Percentiles rank a stretch among this genome's conserved stretches.
Evolutionary conservation across 306 rosid species (phyloP).

Genomic region (Astragalus membranaceus): DNA sequence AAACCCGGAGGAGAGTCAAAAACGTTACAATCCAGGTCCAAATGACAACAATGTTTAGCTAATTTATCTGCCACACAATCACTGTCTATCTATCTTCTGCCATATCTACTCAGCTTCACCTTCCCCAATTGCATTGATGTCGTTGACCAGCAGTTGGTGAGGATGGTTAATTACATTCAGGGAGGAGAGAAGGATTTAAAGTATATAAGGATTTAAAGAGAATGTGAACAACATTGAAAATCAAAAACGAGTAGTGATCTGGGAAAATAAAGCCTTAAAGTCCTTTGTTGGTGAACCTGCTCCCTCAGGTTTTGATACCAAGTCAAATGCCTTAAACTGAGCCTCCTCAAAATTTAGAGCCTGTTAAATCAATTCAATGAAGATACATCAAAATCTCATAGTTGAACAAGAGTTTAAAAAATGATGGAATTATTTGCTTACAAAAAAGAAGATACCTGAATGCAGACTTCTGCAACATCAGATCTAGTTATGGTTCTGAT

Average conservation of each 20-base stretch:
- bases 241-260: conserved; percentile 57
- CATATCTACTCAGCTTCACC: too few species aligned
- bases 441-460: conserved; percentile 53
- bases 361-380: conserved; percentile 34
- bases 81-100: too few species aligned
- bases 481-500: conserved; percentile 71
- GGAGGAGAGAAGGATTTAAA: not conserved
- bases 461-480: conserved; percentile 90
- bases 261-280: conserved; percentile 82
- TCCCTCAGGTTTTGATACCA: conserved; percentile 90
- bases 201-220: not conserved
- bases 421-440: not conserved
- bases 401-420: not conserved
- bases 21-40: too few species aligned
- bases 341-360: conserved; percentile 81
- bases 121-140: too few species aligned
- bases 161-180: too few species aligned
- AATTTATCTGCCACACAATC: too few species aligned
- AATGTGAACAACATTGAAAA: not conserved
- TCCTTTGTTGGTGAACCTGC: conserved; percentile 75
- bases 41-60: too few species aligned
- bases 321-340: conserved; percentile 71
- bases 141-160: too few species aligned
- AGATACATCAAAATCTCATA: not conserved
- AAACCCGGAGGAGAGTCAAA: too few species aligned